phyloP scores from a whole-genome alignment of 2,329 filamentous ascomycete species.

The Chaetomiaceae sp. region DNA sequence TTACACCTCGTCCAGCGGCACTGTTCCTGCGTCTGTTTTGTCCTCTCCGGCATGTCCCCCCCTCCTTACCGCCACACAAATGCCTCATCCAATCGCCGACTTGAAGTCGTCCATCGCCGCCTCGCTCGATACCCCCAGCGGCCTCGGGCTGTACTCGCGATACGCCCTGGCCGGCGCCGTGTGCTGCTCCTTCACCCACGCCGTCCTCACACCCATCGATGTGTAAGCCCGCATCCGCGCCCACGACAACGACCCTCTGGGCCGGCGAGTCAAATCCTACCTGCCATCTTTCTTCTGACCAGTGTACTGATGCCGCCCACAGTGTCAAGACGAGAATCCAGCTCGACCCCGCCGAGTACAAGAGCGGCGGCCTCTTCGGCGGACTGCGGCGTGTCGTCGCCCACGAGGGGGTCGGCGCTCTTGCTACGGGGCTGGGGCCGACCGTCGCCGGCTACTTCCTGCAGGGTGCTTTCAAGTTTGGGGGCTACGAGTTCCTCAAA shows the following conservation, averaged over 20 bases:
- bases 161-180: conserved; percentile 95
- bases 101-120: not conserved
- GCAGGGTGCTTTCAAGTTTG: conserved; percentile 89
- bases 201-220: conserved; percentile 92
- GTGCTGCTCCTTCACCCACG: conserved; percentile 97
- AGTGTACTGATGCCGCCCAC: conserved; percentile 15
- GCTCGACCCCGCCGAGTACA: conserved; percentile 85
- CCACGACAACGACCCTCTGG: not conserved
- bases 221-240: conserved; percentile 65
- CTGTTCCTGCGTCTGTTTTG: not conserved
- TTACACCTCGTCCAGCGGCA: not conserved
- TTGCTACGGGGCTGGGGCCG: conserved; percentile 79
- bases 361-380: conserved; percentile 72
- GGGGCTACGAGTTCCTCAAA: conserved; percentile 96
- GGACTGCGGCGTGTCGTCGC: conserved; percentile 81
- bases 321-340: conserved; percentile 96
- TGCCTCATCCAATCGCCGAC: not conserved
- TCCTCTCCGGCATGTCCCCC: not conserved
- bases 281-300: not conserved
- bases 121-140: not conserved
- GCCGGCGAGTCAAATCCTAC: conserved; percentile 3
- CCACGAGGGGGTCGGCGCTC: conserved; percentile 79
- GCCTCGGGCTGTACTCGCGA: conserved; percentile 74
- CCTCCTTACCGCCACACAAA: not conserved
- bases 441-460: conserved; percentile 90